phyloP scores from a whole-genome alignment of 2,329 filamentous ascomycete species.

The Aspergillus fumigatiaffinis region DNA sequence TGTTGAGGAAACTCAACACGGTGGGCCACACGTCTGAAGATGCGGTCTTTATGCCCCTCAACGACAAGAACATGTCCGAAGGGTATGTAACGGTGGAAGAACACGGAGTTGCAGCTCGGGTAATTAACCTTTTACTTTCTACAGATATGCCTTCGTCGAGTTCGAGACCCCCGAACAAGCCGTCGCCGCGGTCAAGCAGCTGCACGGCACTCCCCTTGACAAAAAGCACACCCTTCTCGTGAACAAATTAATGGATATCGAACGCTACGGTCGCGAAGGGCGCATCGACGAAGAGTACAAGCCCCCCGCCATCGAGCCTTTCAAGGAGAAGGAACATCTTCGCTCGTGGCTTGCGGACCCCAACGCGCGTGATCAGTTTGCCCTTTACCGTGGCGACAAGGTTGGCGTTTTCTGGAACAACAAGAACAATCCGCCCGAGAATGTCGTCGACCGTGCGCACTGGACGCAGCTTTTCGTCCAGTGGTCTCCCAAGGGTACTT shows the following conservation, averaged over 20 bases:
- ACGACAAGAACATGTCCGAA: conserved; percentile 78
- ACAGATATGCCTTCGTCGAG: conserved; percentile 93
- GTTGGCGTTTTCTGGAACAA: conserved; percentile 99
- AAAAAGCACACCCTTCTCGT: conserved; percentile 94
- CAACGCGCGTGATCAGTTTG: conserved; percentile 89
- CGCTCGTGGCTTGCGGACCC: conserved; percentile 88
- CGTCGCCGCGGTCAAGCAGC: conserved; percentile 78
- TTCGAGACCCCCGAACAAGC: conserved; percentile 90
- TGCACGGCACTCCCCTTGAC: conserved; percentile 84
- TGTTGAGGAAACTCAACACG: conserved; percentile 85
- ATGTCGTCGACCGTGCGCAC: conserved; percentile 83
- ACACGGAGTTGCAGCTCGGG: conserved; percentile 2
- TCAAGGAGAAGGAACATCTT: conserved; percentile 88
- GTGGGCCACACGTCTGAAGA: conserved; percentile 85
- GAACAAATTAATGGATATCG: conserved; percentile 98
- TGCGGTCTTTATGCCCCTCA: conserved; percentile 88
- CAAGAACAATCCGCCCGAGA: conserved; percentile 84
- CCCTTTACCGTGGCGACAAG: conserved; percentile 85
- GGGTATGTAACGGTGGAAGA: conserved; percentile 55
- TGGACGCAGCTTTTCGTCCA: conserved; percentile 99
- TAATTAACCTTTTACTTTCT: conserved; percentile 14
- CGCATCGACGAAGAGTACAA: conserved; percentile 88
- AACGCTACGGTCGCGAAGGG: conserved; percentile 91
- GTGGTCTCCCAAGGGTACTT: conserved; percentile 95
- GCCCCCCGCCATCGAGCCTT: conserved; percentile 75